Conservation (phyloP, 345 rosid species). For the Syzygium jambos region DNA sequence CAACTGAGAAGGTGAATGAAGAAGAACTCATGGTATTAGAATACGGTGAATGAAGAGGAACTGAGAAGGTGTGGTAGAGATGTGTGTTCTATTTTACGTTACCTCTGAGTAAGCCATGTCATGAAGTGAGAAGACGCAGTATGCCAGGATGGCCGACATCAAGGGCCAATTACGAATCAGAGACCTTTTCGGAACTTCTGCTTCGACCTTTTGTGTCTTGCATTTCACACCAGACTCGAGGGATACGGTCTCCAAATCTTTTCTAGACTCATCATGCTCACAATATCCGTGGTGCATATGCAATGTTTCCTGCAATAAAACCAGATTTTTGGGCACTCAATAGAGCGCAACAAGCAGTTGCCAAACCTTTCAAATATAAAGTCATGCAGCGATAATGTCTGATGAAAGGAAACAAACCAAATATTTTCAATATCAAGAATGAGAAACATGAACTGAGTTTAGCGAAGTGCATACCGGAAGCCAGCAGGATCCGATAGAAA, state of each 20-base stretch:
- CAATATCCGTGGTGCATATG: slow-evolving; percentile 38
- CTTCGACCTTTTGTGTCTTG: slow-evolving; percentile 8
- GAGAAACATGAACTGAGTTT: background rate
- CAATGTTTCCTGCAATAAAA: slow-evolving; percentile 53
- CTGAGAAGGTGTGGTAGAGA: background rate
- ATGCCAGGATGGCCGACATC: slow-evolving; percentile 76
- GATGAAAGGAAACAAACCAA: background rate
- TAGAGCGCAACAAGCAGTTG: background rate
- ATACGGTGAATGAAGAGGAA: background rate
- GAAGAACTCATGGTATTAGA: background rate
- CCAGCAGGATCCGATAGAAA: slow-evolving; percentile 44
- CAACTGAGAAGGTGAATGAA: background rate
- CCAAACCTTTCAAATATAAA: background rate
- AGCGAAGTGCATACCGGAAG: slow-evolving; percentile 50
- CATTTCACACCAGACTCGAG: background rate
- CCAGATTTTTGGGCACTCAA: background rate
- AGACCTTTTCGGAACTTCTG: slow-evolving; percentile 18
- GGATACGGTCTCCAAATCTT: slow-evolving; percentile 22
- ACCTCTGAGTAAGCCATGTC: slow-evolving; percentile 99
- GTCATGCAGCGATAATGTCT: background rate
- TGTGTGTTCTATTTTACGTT: background rate
- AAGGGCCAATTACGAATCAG: slow-evolving; percentile 87
- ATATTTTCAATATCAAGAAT: background rate
- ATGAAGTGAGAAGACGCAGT: slow-evolving; percentile 80
- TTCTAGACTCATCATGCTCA: slow-evolving; percentile 22